Percentiles rank a stretch among this genome's conserved stretches.
Evolutionary conservation across 1,139 yeast species (phyloP).

Genomic region (Suhomyces anneliseae): DNA sequence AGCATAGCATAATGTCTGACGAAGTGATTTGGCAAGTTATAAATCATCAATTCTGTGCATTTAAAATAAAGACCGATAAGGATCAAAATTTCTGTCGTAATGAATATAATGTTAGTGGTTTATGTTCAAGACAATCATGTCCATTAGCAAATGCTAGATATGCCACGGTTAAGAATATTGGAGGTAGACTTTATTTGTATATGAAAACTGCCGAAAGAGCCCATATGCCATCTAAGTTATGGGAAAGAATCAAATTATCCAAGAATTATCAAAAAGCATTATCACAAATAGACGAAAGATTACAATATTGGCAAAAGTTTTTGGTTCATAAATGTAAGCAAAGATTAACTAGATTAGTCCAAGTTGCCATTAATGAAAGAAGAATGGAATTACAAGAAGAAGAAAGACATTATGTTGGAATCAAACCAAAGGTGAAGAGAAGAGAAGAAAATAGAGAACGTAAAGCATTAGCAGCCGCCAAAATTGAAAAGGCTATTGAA

Average conservation of each 20-base stretch:
- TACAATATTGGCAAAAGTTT: conserved; percentile 91
- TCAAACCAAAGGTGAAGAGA: conserved; percentile 90
- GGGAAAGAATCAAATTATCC: conserved; percentile 91
- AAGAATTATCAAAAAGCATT: conserved; percentile 87
- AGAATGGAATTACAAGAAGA: conserved; percentile 87
- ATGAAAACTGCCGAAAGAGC: conserved; percentile 98
- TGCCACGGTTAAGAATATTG: conserved; percentile 88
- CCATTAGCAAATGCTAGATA: conserved; percentile 95
- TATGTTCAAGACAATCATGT: conserved; percentile 90
- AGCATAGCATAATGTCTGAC: conserved; percentile 39
- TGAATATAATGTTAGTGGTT: conserved; percentile 86
- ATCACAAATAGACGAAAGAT: conserved; percentile 80
- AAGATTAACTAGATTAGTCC: conserved; percentile 89
- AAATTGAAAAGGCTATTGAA: conserved; percentile 93
- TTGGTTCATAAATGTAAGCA: conserved; percentile 93
- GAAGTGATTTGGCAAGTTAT: conserved; percentile 89
- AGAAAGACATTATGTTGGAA: conserved; percentile 89
- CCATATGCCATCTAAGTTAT: conserved; percentile 86
- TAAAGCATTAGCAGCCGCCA: conserved; percentile 94
- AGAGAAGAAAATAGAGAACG: conserved; percentile 93
- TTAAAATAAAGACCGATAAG: conserved; percentile 76
- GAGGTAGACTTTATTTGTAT: conserved; percentile 84
- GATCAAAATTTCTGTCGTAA: conserved; percentile 84
- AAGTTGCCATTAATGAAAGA: conserved; percentile 95
- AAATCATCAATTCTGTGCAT: conserved; percentile 87